A percentile compares a stretch with the other conserved stretches of the same genome.
Evolutionary conservation across 306 rosid genomes (phyloP).

Genomic region (Acacia confusa): DNA sequence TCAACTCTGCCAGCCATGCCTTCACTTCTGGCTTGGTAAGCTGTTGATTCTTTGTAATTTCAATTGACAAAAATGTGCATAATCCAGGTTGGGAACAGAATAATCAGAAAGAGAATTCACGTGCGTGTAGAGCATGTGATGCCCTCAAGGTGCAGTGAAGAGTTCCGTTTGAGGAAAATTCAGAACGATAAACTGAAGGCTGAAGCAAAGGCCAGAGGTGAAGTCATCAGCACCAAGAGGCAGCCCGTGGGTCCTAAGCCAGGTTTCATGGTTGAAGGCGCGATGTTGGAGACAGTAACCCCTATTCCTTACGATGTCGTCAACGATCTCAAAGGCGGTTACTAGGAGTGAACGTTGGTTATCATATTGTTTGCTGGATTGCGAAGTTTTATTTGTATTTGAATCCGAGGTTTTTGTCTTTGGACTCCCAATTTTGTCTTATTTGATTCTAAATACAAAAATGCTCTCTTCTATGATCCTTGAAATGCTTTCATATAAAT

Average conservation of each 20-base stretch:
- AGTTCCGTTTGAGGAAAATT: conserved; percentile 66
- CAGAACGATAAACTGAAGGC: conserved; percentile 78
- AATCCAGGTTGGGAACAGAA: conserved; percentile 73
- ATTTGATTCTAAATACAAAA: conserved; percentile 27
- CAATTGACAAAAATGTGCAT: not conserved
- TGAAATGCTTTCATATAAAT: not conserved
- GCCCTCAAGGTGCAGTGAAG: conserved; percentile 85
- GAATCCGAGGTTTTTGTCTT: not conserved
- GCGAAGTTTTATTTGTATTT: conserved; percentile 4
- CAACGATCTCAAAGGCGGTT: conserved; percentile 96
- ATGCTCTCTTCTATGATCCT: not conserved
- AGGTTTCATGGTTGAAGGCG: conserved; percentile 90
- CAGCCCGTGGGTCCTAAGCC: conserved; percentile 92
- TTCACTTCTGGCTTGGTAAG: not conserved
- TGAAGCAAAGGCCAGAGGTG: conserved; percentile 79
- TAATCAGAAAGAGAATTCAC: conserved; percentile 81
- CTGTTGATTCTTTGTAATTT: not conserved
- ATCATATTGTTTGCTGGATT: not conserved
- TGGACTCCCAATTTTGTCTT: conserved; percentile 30
- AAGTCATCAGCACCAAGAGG: conserved; percentile 81
- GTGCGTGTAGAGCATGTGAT: conserved; percentile 91
- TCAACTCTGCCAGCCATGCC: not conserved
- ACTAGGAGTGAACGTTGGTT: conserved; percentile 38
- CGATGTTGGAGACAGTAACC: conserved; percentile 85
- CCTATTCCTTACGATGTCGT: conserved; percentile 97